Evolutionary conservation across 1,284 basidiomycete species (phyloP), one percentile per base, ranked within the genome.

Genomic region (Marasmius oreades): DNA sequence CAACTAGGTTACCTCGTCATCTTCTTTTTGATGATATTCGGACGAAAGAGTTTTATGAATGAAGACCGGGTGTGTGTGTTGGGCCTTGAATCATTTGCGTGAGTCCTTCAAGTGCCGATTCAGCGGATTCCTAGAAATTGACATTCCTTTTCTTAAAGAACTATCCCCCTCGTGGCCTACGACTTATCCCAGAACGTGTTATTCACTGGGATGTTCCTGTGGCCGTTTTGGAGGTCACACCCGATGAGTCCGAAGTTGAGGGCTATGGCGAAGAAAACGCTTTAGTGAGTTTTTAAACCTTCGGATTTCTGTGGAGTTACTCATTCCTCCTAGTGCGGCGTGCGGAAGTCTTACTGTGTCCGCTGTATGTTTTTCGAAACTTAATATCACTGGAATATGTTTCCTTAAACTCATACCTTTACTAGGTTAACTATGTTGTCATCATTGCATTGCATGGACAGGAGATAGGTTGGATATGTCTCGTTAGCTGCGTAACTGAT

Each of bases 201-300:
- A 11, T 51, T 57, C 43, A 46, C 51, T 12, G 43, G 23, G 4
- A 52, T 57, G 55, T 57, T 57, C 26, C n/a, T 57, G 31, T 57
- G 42, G 42, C 55, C 55, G 16, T 31, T 57, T 22, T 52, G 37
- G 51, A 24, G 51, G 42, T 3, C 24, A 20, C 31, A 36, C n/a
- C 18, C 46, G 20, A 53, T 44, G 28, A 57, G 55, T 50, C 42
- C 39, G 23, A 46, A 20, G 24, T 39, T 57, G 18, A 44, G 42
- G 24, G 45, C 28, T 22, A 24, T 57, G 44, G 55, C 55, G 7
- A 57, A 28, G 11, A 44, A 36, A 34, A 57, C 55, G 12, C 55
- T 52, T n/a, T 52, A 14, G 55, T 52, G 31, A 24, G 50, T 52
- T 20, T 33, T 48, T 33, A 10, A 28, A 11, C 20, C 26, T 31